Percentiles rank a stretch among this genome's conserved stretches.
phyloP scores from a whole-genome alignment of 163 green algal species.

The Volvox carteri region DNA sequence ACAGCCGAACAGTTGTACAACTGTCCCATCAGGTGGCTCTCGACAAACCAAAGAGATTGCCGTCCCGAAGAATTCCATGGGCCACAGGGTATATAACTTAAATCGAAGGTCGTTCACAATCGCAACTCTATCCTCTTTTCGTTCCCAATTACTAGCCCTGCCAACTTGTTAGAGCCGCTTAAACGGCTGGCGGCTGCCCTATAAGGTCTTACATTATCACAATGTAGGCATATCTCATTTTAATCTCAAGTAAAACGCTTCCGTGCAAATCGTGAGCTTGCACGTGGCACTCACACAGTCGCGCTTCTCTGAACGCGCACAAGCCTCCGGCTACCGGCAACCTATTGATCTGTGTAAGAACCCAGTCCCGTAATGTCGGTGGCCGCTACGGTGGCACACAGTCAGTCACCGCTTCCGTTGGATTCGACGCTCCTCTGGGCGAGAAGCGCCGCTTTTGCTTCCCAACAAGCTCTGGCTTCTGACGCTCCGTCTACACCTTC shows the following conservation, averaged over 20 bases:
- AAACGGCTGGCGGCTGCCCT: no score
- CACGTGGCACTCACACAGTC: slow-evolving; percentile 17
- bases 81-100: no score
- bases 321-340: background rate
- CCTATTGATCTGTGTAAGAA: background rate
- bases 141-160: no score
- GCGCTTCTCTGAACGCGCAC: background rate
- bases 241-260: no score
- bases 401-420: background rate
- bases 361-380: background rate
- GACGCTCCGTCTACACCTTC: background rate
- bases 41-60: no score
- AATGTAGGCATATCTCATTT: no score
- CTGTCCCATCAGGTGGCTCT: background rate
- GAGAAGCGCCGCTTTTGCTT: background rate
- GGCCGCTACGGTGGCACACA: background rate
- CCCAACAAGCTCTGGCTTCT: background rate
- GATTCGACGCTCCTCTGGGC: slow-evolving; percentile 13
- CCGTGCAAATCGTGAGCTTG: background rate
- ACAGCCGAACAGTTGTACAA: background rate
- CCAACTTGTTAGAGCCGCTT: no score
- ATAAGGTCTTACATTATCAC: no score
- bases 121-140: no score
- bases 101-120: no score
- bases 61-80: no score